Evolutionary conservation across 2,329 filamentous ascomycete genomes (phyloP).

Genomic region (Beauveria medogensis): DNA sequence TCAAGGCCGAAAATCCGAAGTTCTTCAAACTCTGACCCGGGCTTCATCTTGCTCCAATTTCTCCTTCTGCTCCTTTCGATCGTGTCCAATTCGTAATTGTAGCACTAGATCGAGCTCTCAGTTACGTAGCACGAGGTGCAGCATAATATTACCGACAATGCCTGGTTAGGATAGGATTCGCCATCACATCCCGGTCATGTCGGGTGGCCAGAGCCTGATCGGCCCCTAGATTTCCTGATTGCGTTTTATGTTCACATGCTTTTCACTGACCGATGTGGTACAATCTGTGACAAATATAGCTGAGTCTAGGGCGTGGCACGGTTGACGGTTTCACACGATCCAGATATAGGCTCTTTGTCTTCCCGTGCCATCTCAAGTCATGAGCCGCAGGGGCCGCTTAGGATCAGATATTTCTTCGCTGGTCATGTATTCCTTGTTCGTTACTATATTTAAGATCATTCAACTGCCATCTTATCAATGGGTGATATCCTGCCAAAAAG

Average conservation of each 20-base stretch:
- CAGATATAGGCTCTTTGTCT: background rate
- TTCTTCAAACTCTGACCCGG: background rate
- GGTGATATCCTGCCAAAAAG: background rate
- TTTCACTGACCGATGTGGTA: background rate
- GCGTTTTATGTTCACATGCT: background rate
- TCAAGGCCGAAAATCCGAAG: background rate
- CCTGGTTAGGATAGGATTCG: background rate
- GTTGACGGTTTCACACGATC: slow-evolving; percentile 2
- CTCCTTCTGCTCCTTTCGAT: background rate
- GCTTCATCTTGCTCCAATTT: background rate
- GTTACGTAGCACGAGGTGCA: background rate
- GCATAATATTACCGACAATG: background rate
- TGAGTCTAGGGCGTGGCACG: background rate
- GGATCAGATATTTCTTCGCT: background rate
- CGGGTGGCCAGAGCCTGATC: background rate
- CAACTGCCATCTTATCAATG: background rate
- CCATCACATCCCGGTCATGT: background rate
- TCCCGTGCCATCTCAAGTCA: background rate
- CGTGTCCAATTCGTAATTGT: background rate
- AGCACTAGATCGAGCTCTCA: background rate
- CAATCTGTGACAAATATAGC: slow-evolving; percentile 1
- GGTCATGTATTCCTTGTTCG: background rate
- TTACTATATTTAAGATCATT: background rate
- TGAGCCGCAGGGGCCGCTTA: background rate
- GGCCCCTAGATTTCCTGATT: background rate